These are phyloP conservation scores for Colletotrichum sp. DNA, from an alignment of 2,329 filamentous ascomycete genomes.

Conservation along the genomic window DNA sequence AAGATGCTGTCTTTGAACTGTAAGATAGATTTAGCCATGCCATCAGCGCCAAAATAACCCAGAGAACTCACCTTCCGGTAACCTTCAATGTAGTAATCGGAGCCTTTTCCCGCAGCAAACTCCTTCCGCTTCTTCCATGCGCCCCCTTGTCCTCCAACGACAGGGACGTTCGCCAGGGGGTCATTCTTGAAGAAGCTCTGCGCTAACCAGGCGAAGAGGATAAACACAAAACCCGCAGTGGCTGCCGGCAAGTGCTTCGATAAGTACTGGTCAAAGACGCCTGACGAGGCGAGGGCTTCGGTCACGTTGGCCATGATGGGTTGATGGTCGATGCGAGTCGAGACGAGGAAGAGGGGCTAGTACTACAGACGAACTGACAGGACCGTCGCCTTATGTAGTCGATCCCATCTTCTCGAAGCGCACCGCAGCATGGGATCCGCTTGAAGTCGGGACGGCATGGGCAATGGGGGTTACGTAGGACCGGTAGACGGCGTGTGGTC, in stretches of 20 bases:
- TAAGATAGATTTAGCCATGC: background rate
- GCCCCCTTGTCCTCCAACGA: background rate
- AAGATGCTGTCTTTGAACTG: constrained; percentile 37
- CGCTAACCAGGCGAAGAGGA: background rate
- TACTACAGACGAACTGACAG: background rate
- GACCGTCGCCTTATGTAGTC: background rate
- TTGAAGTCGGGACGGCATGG: background rate
- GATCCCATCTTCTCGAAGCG: background rate
- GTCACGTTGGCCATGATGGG: constrained; percentile 2
- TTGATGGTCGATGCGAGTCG: background rate
- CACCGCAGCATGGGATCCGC: background rate
- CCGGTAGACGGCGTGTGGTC: background rate
- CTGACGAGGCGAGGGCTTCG: background rate
- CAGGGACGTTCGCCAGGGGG: constrained; percentile 2
- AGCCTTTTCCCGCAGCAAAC: background rate
- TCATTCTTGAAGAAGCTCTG: constrained; percentile 11
- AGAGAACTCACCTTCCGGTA: background rate
- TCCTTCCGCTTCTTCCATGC: background rate
- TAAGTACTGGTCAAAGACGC: background rate
- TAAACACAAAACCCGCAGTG: background rate
- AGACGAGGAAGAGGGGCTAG: background rate
- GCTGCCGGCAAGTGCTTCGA: background rate
- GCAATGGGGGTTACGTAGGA: background rate
- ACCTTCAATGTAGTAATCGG: constrained; percentile 3
- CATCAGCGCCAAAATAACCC: background rate